Conservation (phyloP, 345 rosid genomes). For the Lumnitzera racemosa region DNA sequence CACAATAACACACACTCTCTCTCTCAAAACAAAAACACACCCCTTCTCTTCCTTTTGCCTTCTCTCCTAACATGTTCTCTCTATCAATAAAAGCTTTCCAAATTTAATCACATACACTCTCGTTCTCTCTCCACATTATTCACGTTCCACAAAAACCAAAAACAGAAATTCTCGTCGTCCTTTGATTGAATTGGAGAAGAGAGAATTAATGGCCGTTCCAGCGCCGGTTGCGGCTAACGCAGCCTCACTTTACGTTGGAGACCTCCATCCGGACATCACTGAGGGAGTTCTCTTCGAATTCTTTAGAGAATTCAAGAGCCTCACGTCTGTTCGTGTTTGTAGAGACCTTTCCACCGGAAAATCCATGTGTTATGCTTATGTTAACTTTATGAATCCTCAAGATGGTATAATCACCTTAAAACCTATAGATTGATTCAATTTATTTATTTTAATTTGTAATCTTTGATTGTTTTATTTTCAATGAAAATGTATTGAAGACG, state of each 20-base stretch:
- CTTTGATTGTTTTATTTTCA: too few species aligned
- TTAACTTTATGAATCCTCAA: slow-evolving; percentile 52
- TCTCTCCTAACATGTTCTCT: slow-evolving; percentile 6
- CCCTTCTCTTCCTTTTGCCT: not conserved
- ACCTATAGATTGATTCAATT: too few species aligned
- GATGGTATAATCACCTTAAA: slow-evolving; percentile 32
- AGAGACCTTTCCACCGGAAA: slow-evolving; percentile 47
- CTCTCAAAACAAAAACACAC: slow-evolving; percentile 34
- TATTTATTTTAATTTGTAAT: too few species aligned
- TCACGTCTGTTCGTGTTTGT: slow-evolving; percentile 68
- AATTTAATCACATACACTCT: slow-evolving; percentile 1
- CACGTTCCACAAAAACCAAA: not conserved
- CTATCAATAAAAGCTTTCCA: not conserved
- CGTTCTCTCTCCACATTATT: slow-evolving; percentile 8
- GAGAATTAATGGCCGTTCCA: slow-evolving; percentile 35
- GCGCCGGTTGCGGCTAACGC: slow-evolving; percentile 22
- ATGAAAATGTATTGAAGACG: too few species aligned
- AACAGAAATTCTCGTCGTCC: too few species aligned
- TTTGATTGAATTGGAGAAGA: too few species aligned
- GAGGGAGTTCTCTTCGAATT: slow-evolving; percentile 43
- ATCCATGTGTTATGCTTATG: slow-evolving; percentile 79
- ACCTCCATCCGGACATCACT: slow-evolving; percentile 54
- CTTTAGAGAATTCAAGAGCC: slow-evolving; percentile 51
- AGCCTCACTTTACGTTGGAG: slow-evolving; percentile 64
- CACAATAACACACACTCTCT: too few species aligned